These are phyloP conservation scores for Croton laevigatus DNA, from an alignment of 441 rosid genomes.

Conservation along the genomic window DNA sequence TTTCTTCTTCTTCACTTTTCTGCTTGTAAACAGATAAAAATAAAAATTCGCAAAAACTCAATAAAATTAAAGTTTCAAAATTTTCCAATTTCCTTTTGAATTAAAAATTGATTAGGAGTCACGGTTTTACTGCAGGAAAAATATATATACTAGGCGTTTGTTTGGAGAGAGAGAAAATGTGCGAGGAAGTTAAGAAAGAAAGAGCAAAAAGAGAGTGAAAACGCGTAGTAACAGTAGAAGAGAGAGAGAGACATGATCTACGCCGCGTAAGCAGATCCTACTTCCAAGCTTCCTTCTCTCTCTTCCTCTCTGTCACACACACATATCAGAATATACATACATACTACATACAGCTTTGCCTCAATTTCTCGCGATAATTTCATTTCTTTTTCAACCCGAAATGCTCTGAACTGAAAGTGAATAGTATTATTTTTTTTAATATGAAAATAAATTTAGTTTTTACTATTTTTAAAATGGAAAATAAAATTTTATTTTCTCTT, in stretches of 20 bases:
- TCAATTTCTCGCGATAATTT: neutral
- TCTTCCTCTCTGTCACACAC: neutral
- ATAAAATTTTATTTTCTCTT: too few species aligned
- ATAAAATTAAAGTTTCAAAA: too few species aligned
- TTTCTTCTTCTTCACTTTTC: neutral
- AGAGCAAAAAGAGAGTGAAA: neutral
- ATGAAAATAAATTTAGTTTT: too few species aligned
- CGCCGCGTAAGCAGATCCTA: slow-evolving; percentile 37
- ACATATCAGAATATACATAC: neutral
- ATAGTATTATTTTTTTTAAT: neutral
- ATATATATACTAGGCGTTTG: neutral
- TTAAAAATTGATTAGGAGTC: neutral
- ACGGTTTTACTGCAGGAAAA: neutral
- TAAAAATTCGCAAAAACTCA: neutral
- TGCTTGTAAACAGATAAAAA: too few species aligned
- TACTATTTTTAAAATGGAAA: too few species aligned
- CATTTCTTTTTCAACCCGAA: neutral
- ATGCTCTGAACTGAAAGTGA: neutral
- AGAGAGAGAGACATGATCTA: slow-evolving; percentile 20
- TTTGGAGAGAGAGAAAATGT: neutral
- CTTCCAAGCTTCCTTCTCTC: slow-evolving; percentile 7
- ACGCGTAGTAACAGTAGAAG: slow-evolving; percentile 16
- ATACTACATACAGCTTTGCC: too few species aligned
- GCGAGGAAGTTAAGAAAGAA: neutral
- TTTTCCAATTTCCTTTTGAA: neutral